Evolutionary conservation across 768 basidiomycete genomes (phyloP), one percentile per base, ranked within the genome.

Genomic region (Macrolepiota albuminosa): DNA sequence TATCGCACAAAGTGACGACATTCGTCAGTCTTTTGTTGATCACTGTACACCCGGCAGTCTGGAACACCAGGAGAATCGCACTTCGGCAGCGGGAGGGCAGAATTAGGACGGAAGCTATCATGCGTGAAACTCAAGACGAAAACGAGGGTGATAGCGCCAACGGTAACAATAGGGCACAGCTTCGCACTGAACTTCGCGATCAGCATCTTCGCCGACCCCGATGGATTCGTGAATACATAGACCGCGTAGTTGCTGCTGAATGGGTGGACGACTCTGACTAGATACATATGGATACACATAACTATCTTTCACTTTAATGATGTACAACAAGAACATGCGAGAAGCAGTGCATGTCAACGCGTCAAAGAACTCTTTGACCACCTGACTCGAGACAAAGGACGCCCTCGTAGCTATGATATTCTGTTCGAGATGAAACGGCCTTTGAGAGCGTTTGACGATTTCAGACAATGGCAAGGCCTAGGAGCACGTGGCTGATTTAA

Each of bases 1-100:
- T 86, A 5, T 65, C 75, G 9, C 84, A 80, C 66, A 87, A 83
- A 66, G 58, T 73, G 26, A 69, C 71, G 47, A 80, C 82, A 9
- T 89, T 91, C 67, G 62, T 84, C 34, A 73, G 75, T 34, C 71
- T 91, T 37, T 72, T 90, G 45, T 39, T 85, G 33, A 73, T 82
- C 36, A 89, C 88, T 16, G 69, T 88, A 39, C 85, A 90, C 68
- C 89, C 89, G 5, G 89, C 88, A 42, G 76, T 89, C 43, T 90
- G 89, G 83, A 85, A 90, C 67, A 80, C 84, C 61, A 77, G 89
- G 66, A 75, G 88, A 52, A 72, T 68, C 24, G 80, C 78, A 14
- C 78, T 91, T 65, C 75, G 83, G 64, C 77, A 76, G 60, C 73
- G 89, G 54, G 89, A 91, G 73, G 84, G 87, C 8, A 78, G 80